A percentile compares a stretch with the other conserved stretches of the same genome.
phyloP scores from a whole-genome alignment of 1,284 basidiomycete genomes.

The Cutaneotrichosporon cyanovorans region DNA sequence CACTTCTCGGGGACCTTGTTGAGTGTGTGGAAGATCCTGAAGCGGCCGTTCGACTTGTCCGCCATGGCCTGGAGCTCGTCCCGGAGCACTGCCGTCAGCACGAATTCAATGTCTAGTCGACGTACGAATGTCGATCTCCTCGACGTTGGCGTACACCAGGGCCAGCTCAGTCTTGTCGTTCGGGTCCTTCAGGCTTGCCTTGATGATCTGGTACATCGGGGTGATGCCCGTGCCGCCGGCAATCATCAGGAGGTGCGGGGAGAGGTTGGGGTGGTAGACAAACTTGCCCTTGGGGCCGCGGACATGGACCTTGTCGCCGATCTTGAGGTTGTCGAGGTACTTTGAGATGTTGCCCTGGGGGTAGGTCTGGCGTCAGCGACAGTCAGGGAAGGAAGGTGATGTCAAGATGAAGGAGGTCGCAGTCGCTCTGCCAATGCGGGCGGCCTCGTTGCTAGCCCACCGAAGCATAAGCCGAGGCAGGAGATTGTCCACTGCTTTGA shows the following conservation, averaged over 20 bases:
- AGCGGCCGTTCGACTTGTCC: conserved; percentile 53
- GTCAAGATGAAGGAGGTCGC: no score
- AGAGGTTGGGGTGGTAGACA: conserved; percentile 61
- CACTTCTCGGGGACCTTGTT: conserved; percentile 84
- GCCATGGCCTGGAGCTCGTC: conserved; percentile 68
- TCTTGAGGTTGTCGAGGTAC: conserved; percentile 67
- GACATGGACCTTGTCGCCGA: conserved; percentile 77
- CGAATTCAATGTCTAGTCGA: not conserved
- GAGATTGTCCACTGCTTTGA: no score
- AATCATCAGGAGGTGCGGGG: conserved; percentile 83
- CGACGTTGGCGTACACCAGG: conserved; percentile 95
- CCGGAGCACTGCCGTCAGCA: conserved; percentile 55
- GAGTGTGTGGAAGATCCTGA: conserved; percentile 82
- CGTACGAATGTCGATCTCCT: conserved; percentile 66
- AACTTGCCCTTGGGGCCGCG: conserved; percentile 96
- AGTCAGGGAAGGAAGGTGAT: no score
- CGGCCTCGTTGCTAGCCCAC: no score
- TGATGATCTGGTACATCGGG: conserved; percentile 94
- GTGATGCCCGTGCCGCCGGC: conserved; percentile 91
- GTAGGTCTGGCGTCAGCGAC: conserved; percentile 61
- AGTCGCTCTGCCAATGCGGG: not conserved
- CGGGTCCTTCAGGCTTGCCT: conserved; percentile 74
- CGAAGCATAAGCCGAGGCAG: no score
- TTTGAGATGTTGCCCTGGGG: conserved; percentile 94
- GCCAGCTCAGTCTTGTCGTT: conserved; percentile 70